These are phyloP conservation scores for Kluyveromyces nonfermentans DNA, from an alignment of 805 yeast species.

Conservation along the genomic window DNA sequence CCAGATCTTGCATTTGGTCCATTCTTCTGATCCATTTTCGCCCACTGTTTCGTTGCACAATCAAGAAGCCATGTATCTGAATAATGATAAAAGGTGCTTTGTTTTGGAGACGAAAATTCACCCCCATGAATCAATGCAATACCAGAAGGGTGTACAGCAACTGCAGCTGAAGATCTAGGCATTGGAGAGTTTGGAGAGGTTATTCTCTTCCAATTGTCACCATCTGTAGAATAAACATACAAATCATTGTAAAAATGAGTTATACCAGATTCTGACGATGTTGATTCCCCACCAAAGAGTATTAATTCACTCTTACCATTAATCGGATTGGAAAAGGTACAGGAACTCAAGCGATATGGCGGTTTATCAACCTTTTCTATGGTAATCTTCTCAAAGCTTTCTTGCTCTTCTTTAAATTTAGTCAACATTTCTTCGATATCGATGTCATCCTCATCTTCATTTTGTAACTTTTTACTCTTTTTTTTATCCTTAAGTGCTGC, in stretches of 20 bases:
- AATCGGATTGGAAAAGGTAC: conserved; percentile 65
- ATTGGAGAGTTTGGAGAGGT: conserved; percentile 81
- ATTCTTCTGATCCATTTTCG: conserved; percentile 64
- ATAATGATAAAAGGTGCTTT: conserved; percentile 88
- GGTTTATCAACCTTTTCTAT: conserved; percentile 55
- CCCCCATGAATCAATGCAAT: conserved; percentile 85
- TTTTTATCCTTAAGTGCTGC: conserved; percentile 70
- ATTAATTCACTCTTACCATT: conserved; percentile 71
- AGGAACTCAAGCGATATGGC: conserved; percentile 57
- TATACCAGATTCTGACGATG: conserved; percentile 35
- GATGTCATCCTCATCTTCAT: conserved; percentile 71
- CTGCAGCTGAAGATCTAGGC: conserved; percentile 88
- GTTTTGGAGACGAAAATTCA: conserved; percentile 94
- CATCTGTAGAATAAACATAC: conserved; percentile 60
- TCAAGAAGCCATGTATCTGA: conserved; percentile 95
- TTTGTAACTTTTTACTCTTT: conserved; percentile 62
- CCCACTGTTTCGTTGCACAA: conserved; percentile 78
- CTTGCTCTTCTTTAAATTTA: conserved; percentile 73
- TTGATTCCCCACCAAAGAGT: conserved; percentile 83
- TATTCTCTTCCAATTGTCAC: conserved; percentile 70
- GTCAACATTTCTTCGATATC: conserved; percentile 79
- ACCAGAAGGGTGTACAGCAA: conserved; percentile 90
- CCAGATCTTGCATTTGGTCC: conserved; percentile 88
- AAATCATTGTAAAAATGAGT: conserved; percentile 78
- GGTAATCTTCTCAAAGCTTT: conserved; percentile 60